Evolutionary conservation across 768 basidiomycete genomes (phyloP).

Genomic region (Chalciporus chontae): DNA sequence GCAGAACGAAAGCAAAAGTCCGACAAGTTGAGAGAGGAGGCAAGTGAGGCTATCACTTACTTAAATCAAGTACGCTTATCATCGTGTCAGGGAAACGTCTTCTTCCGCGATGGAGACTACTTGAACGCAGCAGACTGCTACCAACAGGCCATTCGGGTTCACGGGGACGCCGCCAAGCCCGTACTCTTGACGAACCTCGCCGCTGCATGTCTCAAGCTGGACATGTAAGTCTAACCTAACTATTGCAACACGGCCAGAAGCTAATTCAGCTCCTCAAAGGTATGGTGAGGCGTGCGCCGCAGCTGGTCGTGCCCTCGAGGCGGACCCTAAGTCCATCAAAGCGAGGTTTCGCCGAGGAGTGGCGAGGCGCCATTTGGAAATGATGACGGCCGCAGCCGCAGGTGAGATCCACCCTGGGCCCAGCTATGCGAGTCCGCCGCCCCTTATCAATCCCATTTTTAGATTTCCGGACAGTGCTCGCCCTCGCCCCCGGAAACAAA

Average conservation of each 20-base stretch:
- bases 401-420: constrained; percentile 22
- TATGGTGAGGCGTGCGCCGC: constrained; percentile 28
- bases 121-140: constrained; percentile 39
- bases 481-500: constrained; percentile 24
- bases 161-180: constrained; percentile 32
- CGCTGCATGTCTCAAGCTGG: constrained; percentile 40
- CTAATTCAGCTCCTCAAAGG: constrained; percentile 11
- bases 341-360: constrained; percentile 34
- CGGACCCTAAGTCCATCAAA: constrained; percentile 31
- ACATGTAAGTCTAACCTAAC: constrained; percentile 26
- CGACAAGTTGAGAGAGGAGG: constrained; percentile 30
- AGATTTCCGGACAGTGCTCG: constrained; percentile 30
- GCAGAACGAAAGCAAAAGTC: constrained; percentile 19
- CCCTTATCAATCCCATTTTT: background rate
- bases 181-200: constrained; percentile 42
- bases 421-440: too few species aligned
- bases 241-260: background rate
- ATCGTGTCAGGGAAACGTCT: constrained; percentile 38
- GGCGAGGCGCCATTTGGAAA: constrained; percentile 29
- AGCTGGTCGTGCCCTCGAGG: constrained; percentile 25
- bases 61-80: background rate
- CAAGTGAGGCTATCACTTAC: background rate
- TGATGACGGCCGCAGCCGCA: constrained; percentile 14
- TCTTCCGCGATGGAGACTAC: constrained; percentile 38
- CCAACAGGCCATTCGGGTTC: constrained; percentile 35